A percentile compares a stretch with the other conserved stretches of the same genome.
These are phyloP conservation scores for Adansonia madagascariensis DNA, from an alignment of 441 rosid species.

Conservation along the genomic window DNA sequence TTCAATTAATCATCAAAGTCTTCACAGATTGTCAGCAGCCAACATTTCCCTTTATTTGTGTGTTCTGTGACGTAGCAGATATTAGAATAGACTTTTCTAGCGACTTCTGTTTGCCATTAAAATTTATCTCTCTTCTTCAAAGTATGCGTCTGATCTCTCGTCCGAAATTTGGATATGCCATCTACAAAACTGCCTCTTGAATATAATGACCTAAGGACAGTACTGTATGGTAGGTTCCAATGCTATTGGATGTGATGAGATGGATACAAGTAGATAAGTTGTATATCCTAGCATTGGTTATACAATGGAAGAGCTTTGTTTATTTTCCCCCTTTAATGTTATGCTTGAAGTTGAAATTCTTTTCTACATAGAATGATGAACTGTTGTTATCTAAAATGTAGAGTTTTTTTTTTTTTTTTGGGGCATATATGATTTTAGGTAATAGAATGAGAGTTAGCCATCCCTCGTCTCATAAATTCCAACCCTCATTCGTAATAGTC, in stretches of 20 bases:
- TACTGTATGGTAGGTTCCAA: background rate
- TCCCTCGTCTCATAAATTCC: no score
- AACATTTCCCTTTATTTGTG: background rate
- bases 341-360: no score
- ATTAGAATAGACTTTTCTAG: background rate
- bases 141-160: background rate
- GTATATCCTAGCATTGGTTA: no score
- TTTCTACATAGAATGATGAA: no score
- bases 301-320: background rate
- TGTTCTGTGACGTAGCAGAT: background rate
- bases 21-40: background rate
- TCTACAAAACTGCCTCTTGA: background rate
- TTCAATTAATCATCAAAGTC: background rate
- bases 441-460: no score
- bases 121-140: background rate
- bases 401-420: no score
- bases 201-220: background rate
- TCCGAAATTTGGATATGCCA: background rate
- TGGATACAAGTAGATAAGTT: background rate
- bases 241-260: constrained; percentile 6
- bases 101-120: background rate
- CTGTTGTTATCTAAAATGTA: no score
- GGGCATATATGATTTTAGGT: no score
- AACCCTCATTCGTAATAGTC: no score
- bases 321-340: no score